A percentile compares a stretch with the other conserved stretches of the same genome.
Conservation (phyloP, 2,329 filamentous ascomycete genomes). For the Xylaria sp. region DNA sequence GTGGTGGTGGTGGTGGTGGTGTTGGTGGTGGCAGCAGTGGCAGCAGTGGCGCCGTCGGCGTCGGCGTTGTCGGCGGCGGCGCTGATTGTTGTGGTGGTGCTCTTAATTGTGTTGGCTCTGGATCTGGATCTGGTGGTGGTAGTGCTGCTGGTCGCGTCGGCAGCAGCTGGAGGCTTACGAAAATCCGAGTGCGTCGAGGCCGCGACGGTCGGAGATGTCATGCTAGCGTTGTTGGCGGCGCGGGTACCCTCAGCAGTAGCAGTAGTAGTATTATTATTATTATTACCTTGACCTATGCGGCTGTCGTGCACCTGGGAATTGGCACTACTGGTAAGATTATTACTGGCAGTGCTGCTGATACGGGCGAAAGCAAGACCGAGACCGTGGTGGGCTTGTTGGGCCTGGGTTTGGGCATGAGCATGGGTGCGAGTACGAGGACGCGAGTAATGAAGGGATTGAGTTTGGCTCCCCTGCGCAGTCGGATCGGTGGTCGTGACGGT, state of each 20-base stretch:
- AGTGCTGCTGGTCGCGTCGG: constrained; percentile 38
- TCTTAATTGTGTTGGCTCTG: constrained; percentile 44
- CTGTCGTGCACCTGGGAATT: constrained; percentile 31
- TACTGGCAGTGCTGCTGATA: constrained; percentile 17
- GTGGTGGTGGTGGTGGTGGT: constrained; percentile 29
- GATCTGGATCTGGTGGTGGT: constrained; percentile 26
- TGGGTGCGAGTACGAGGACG: constrained; percentile 7
- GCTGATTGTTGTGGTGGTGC: constrained; percentile 5
- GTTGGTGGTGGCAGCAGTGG: constrained; percentile 39
- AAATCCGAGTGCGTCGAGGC: constrained; percentile 49
- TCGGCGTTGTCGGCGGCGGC: constrained; percentile 8
- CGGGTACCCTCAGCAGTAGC: neutral
- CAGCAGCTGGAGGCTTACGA: constrained; percentile 50
- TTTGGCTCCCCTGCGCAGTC: constrained; percentile 8
- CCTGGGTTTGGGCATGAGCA: constrained; percentile 1
- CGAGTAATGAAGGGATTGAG: constrained; percentile 22
- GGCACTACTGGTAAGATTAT: constrained; percentile 27
- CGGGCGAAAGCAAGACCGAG: constrained; percentile 20
- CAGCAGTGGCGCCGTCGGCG: constrained; percentile 37
- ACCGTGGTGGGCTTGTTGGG: constrained; percentile 19
- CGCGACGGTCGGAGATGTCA: constrained; percentile 49
- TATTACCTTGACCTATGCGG: constrained; percentile 12
- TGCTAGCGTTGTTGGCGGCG: constrained; percentile 36
- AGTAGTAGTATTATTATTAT: neutral
- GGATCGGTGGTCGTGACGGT: neutral